Conservation (phyloP, 495 filamentous ascomycete genomes). For the Thozetella sp. region DNA sequence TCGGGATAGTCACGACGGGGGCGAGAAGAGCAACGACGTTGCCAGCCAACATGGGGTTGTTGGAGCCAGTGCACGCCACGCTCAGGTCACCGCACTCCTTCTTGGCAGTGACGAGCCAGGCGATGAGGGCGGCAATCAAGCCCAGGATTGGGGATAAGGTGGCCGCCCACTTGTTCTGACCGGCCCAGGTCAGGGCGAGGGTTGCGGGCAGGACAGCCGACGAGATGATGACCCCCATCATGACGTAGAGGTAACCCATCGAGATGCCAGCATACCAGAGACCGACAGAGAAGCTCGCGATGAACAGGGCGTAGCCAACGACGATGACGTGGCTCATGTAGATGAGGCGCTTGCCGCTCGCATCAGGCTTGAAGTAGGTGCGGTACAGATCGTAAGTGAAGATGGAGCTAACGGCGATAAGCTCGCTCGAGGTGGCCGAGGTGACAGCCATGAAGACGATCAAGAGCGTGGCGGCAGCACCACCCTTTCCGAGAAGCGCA, state of each 20-base stretch:
- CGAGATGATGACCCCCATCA: slow-evolving; percentile 93
- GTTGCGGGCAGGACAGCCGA: slow-evolving; percentile 83
- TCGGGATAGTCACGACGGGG: slow-evolving; percentile 75
- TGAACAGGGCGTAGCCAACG: slow-evolving; percentile 74
- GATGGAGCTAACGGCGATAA: slow-evolving; percentile 92
- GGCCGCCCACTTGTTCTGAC: slow-evolving; percentile 81
- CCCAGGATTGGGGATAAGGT: slow-evolving; percentile 77
- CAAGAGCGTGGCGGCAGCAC: slow-evolving; percentile 79
- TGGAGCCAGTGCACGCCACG: slow-evolving; percentile 76
- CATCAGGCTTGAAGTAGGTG: slow-evolving; percentile 61
- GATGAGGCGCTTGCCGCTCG: slow-evolving; percentile 78
- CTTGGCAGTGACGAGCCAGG: slow-evolving; percentile 90
- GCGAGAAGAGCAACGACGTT: slow-evolving; percentile 78
- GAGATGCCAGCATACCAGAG: slow-evolving; percentile 67
- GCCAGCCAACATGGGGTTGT: slow-evolving; percentile 89
- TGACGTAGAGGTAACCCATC: slow-evolving; percentile 71
- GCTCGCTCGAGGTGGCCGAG: slow-evolving; percentile 82
- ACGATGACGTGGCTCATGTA: slow-evolving; percentile 83
- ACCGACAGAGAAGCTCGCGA: slow-evolving; percentile 83
- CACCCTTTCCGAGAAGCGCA: slow-evolving; percentile 85
- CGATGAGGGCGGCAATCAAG: slow-evolving; percentile 73
- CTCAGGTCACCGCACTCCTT: slow-evolving; percentile 72
- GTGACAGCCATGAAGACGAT: slow-evolving; percentile 98
- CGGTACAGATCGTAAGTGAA: slow-evolving; percentile 93
- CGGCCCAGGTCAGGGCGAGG: slow-evolving; percentile 79